Base-by-base conservation (phyloP, 2,329 filamentous ascomycete genomes). In the Colletotrichum lini region DNA sequence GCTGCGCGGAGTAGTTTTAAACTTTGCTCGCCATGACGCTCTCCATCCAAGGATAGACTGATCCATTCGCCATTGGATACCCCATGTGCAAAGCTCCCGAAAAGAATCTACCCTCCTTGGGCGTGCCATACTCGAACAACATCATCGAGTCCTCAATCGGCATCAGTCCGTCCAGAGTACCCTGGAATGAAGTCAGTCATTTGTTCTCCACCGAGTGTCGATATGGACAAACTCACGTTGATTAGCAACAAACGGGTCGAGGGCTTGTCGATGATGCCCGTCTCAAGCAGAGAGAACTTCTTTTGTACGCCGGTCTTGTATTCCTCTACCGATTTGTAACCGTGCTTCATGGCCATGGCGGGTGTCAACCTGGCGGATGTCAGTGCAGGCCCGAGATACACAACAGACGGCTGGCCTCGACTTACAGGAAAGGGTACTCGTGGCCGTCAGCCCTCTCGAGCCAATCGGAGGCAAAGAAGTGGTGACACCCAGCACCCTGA, bases 111-210 rank as follows among this genome's bases (percentile, higher is more conserved):
- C 85, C 89, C 79, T 92, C 90, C 81, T 93, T 93, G 15, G 89
- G 89, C 42, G 83, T 85, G 2, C 91, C 91, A 74, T 92, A 86
- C 78, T 92, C 89, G 74, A 91, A 88, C 65, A 92, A 80, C 62
- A 93, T 80, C 81, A 91, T 87, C 16, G 85, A 90, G 76, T 93
- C 91, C 76, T 93, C 91, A 68, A 93, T 91, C 0, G 91, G 91
- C 84, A 92, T 91, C 54, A 92, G 80, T 0, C 90, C 90, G 74
- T 93, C 91, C 65, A 86, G 82, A 4, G 86, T 88, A 10, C 91
- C 90, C 85, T 91, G 73, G 1, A 18, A 10, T 15, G 7, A 23
- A 49, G 58, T 40, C n/a, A 58, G 38, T 52, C 26, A 18, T 21
- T 23, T 26, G 21, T 8, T 10, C 2, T 10, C 4, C 23, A 38